Evolutionary conservation across 2,329 filamentous ascomycete species (phyloP), one percentile per base, ranked within the genome.

Genomic region (Chlorencoelia australis): DNA sequence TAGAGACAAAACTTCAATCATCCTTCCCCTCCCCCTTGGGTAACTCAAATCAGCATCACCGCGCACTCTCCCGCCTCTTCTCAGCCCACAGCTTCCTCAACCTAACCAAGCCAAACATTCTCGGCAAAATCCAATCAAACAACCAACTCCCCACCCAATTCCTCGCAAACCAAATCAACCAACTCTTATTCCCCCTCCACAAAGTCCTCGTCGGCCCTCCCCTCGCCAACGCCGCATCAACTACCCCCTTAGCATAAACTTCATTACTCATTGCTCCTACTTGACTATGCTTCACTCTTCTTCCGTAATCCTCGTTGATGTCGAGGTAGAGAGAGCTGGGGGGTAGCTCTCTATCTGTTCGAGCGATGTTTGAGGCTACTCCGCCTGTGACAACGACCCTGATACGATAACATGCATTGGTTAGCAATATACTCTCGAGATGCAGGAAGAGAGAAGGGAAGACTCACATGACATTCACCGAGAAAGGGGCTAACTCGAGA

Each of bases 401-500:
- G n/a, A n/a, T n/a, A n/a, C n/a, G n/a, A n/a, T n/a, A n/a, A n/a
- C n/a, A n/a, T n/a, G n/a, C n/a, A n/a, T n/a, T n/a, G n/a, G n/a
- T n/a, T n/a, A n/a, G n/a, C n/a, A n/a, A n/a, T n/a, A n/a, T n/a
- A n/a, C n/a, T n/a, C n/a, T n/a, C n/a, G n/a, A n/a, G n/a, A n/a
- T n/a, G n/a, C n/a, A n/a, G n/a, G n/a, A n/a, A n/a, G n/a, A n/a
- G n/a, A n/a, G n/a, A n/a, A n/a, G n/a, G n/a, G n/a, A n/a, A n/a
- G n/a, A n/a, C n/a, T n/a, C n/a, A n/a, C 34, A 52, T 40, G 7
- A 51, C 49, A 4, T 41, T 28, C 2, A 56, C 51, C n/a, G 39
- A 45, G 13, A 43, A 50, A 2, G 53, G 53, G 4, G 43, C 49
- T 14, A 56, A 41, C 33, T 56, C 53, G 1, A 54, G 35, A 5